Evolutionary conservation across 163 green algal species (phyloP), one percentile per base, ranked within the genome.

Genomic region (Picocystis sp.): DNA sequence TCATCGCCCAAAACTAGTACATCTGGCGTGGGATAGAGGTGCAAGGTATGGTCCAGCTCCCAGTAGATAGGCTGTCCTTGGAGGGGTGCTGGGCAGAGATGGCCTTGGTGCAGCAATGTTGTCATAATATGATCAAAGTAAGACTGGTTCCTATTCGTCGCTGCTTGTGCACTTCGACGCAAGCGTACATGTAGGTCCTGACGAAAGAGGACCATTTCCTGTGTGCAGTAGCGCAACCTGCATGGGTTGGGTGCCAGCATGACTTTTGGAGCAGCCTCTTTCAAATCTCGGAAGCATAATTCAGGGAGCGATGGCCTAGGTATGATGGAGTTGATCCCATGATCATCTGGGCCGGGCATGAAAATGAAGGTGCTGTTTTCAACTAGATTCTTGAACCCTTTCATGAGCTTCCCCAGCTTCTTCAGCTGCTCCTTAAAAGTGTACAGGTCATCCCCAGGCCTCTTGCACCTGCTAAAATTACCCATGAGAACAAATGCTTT

Each of bases 31-130:
- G 87, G 86, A 66, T 94, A 94, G 17, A 94, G 69, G 5, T 55
- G 64, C 61, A 96, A 63, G 1, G 80, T 76, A 25, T 80, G 44
- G 67, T 96, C 87, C 35, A 78, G 62, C 59, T 86, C 71, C 65
- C 65, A 92, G 57, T 80, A 78, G 15, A 92, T 65, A 0, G 83
- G 83, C 69, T 92, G 81, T 12, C 62, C 66, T 21, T 81, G 72
- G 38, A 96, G 63, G 1, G 87, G 87, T 41, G 94, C 60, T 2
- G 87, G 87, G 56, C 74, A 84, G 53, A 96, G 72, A 67, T 93
- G 81, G 9, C 55, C 67, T 67, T 96, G 84, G 73, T 94, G 83
- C 64, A 94, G 67, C 47, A 95, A 21, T 12, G 44, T 50, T 23
- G 22, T 50, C 21, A 50, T 25, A 9, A 24, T 33, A 9, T 33